Evolutionary conservation across 768 basidiomycete species (phyloP).

Genomic region (Paxillus rubicundulus): DNA sequence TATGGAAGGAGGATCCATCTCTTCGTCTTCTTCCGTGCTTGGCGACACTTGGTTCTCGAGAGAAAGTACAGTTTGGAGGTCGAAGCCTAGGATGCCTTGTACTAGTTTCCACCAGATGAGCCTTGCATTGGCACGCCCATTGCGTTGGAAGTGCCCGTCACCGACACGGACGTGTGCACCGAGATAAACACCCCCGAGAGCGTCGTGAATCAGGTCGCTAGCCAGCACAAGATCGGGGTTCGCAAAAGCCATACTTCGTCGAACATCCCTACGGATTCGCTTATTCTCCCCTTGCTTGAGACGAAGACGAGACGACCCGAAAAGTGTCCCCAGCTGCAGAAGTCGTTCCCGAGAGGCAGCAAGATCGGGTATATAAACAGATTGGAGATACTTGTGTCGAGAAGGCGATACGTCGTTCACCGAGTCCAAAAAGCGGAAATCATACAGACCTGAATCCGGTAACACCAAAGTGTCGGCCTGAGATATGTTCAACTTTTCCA

Average conservation of each 20-base stretch:
- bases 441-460: slow-evolving; percentile 56
- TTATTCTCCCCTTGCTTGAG: slow-evolving; percentile 42
- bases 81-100: slow-evolving; percentile 43
- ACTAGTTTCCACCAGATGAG: slow-evolving; percentile 59
- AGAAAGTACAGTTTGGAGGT: slow-evolving; percentile 33
- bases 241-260: slow-evolving; percentile 55
- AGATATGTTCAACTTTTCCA: slow-evolving; percentile 23
- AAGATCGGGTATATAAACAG: slow-evolving; percentile 45
- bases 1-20: slow-evolving; percentile 17
- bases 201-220: slow-evolving; percentile 42
- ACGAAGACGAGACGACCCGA: slow-evolving; percentile 69
- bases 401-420: slow-evolving; percentile 19
- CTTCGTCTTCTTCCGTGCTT: not conserved
- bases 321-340: slow-evolving; percentile 70
- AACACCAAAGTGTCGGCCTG: slow-evolving; percentile 44
- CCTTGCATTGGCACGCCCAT: slow-evolving; percentile 42
- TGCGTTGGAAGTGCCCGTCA: slow-evolving; percentile 57
- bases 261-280: slow-evolving; percentile 44
- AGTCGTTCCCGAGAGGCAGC: slow-evolving; percentile 44
- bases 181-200: slow-evolving; percentile 49
- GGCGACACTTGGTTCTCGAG: slow-evolving; percentile 20
- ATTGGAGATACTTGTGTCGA: slow-evolving; percentile 41
- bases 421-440: slow-evolving; percentile 61
- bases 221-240: slow-evolving; percentile 46
- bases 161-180: slow-evolving; percentile 68